Evolutionary conservation across 768 basidiomycete species (phyloP).

Genomic region (Infundibulicybe gibba): DNA sequence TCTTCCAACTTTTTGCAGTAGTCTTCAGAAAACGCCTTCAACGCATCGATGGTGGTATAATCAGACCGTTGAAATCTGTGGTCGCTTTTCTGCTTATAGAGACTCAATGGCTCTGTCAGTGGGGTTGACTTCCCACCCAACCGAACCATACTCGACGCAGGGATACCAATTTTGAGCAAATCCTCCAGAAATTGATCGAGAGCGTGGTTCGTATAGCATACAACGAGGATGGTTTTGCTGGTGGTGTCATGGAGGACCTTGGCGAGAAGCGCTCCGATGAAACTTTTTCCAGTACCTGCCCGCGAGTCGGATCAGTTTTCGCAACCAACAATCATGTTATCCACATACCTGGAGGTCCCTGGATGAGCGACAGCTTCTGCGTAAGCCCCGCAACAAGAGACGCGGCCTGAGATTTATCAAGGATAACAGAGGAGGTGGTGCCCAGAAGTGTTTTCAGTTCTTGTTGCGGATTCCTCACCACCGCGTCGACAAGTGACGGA

Average conservation of each 20-base stretch:
- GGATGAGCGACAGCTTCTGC: constrained; percentile 57
- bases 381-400: constrained; percentile 51
- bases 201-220: constrained; percentile 75
- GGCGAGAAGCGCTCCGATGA: constrained; percentile 64
- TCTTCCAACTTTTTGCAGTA: constrained; percentile 17
- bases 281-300: constrained; percentile 71
- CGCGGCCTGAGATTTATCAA: constrained; percentile 48
- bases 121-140: constrained; percentile 54
- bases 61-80: constrained; percentile 24
- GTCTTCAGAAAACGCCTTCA: constrained; percentile 21
- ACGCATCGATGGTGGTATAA: constrained; percentile 37
- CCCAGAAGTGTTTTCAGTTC: constrained; percentile 38
- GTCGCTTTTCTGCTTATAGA: constrained; percentile 33
- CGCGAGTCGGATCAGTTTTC: background rate
- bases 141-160: constrained; percentile 44
- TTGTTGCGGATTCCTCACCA: constrained; percentile 19
- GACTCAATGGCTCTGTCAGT: constrained; percentile 38
- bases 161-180: constrained; percentile 58
- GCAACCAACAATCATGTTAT: no score
- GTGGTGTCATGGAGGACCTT: constrained; percentile 54
- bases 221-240: constrained; percentile 52
- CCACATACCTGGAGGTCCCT: constrained; percentile 65
- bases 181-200: constrained; percentile 68
- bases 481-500: constrained; percentile 20
- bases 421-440: constrained; percentile 33